These are phyloP conservation scores for Rasamsonia emersonii DNA, from an alignment of 2,329 filamentous ascomycete genomes.

Conservation along the genomic window DNA sequence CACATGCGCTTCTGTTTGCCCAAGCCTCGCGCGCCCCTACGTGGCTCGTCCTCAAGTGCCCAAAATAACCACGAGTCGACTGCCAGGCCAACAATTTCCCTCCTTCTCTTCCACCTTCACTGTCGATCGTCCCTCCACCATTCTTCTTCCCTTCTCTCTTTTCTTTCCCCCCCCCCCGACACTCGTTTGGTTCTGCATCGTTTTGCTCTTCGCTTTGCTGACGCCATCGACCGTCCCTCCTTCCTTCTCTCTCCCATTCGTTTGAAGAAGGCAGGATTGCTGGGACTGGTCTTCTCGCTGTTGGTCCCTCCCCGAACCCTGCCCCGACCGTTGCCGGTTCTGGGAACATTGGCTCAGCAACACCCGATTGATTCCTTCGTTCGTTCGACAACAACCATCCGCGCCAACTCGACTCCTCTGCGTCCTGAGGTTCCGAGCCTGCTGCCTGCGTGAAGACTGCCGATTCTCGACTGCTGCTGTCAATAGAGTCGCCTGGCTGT, in stretches of 20 bases:
- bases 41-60: no score
- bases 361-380: slow-evolving; percentile 16
- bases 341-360: slow-evolving; percentile 20
- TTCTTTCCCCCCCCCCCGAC: slow-evolving; percentile 22
- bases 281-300: no score
- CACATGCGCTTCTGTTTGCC: no score
- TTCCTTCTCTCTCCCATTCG: slow-evolving; percentile 19
- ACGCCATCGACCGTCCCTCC: slow-evolving; percentile 12
- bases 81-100: slow-evolving; percentile 19
- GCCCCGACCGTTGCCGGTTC: slow-evolving; percentile 12
- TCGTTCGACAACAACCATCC: slow-evolving; percentile 21
- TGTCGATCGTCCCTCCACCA: slow-evolving; percentile 11
- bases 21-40: no score
- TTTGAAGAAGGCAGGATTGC: slow-evolving; percentile 14
- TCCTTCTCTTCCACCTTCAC: slow-evolving; percentile 17
- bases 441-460: no score
- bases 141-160: slow-evolving; percentile 16
- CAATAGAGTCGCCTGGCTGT: no score
- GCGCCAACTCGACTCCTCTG: slow-evolving; percentile 7
- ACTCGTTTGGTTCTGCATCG: slow-evolving; percentile 17
- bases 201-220: slow-evolving; percentile 14
- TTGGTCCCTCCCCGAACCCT: no score
- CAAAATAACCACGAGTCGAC: slow-evolving; percentile 23
- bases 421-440: no score
- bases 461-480: no score